Evolutionary conservation across 352 stramenopile genomes (phyloP), one percentile per base, ranked within the genome.

Genomic region (Phytophthora ramorum): DNA sequence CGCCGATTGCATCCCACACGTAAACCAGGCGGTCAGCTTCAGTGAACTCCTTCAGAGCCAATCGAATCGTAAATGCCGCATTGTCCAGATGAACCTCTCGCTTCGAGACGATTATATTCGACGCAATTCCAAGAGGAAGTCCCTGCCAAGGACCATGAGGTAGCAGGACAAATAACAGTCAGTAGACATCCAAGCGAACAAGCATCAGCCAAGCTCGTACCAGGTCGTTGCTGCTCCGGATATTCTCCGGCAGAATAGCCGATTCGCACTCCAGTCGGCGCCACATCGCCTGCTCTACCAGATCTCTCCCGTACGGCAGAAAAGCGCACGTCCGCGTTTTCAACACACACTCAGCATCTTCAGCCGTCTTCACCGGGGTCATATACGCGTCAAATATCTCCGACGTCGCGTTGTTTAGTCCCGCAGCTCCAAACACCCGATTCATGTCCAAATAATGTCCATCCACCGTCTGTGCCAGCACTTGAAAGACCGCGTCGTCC

Each of bases 401-500:
- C 3, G 50, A 54, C 7, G 58, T 66, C 5, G 49, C 43, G 7
- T 66, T 30, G 2, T 24, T 28, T 13, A 71, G 43, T 4, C 57
- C 63, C 14, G 63, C 57, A 9, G 41, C 57, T 10, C 28, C 14
- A 37, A 71, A 40, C 3, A 71, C 37, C 0, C 58, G 49, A 37
- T 58, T 58, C 48, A 58, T 49, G 13, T 63, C 57, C 14, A 55
- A 5, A 44, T 71, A 71, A 13, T 65, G 49, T 3, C 34, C 22
- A 14, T 71, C 63, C 19, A 71, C 57, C 4, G 63, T 52, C 26
- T 43, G 58, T 14, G 57, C 56, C n/a, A 71, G n/a, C 4, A 53
- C 43, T 41, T 67, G 63, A 20, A 58, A 71, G n/a, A 71, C 57
- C 10, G 63, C 57, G 30, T 66, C 57, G n/a, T 71, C 63, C 14